phyloP scores from a whole-genome alignment of 768 basidiomycete species.

The Auricularia cornea region DNA sequence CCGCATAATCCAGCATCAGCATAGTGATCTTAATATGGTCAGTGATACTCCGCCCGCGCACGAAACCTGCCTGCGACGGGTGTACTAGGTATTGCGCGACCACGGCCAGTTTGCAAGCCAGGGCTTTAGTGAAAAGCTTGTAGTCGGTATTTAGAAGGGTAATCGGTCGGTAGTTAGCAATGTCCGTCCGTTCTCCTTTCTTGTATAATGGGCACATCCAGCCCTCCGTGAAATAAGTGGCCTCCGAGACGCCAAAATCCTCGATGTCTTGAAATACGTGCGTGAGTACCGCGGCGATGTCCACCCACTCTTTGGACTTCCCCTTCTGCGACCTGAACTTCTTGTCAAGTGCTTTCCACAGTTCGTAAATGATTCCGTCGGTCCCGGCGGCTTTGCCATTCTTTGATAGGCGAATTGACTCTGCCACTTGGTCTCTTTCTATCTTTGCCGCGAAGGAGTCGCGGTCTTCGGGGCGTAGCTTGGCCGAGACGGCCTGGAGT shows the following conservation, averaged over 20 bases:
- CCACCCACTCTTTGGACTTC: too few species aligned
- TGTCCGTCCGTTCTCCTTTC: neutral
- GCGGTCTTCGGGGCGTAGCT: too few species aligned
- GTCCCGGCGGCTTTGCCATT: too few species aligned
- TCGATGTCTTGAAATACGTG: too few species aligned
- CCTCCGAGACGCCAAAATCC: too few species aligned
- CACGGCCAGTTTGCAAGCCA: slow-evolving; percentile 3
- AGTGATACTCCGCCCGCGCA: slow-evolving; percentile 9
- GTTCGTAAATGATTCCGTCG: slow-evolving; percentile 5
- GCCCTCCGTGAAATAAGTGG: neutral
- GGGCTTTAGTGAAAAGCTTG: slow-evolving; percentile 13
- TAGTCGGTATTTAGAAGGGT: slow-evolving; percentile 16
- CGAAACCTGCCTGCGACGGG: slow-evolving; percentile 14
- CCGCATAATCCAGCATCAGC: slow-evolving; percentile 8
- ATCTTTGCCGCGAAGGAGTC: too few species aligned
- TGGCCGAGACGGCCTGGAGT: too few species aligned
- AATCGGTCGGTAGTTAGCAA: slow-evolving; percentile 16
- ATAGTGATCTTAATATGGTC: slow-evolving; percentile 10
- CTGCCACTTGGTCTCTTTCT: too few species aligned
- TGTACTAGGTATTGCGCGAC: neutral
- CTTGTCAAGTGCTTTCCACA: too few species aligned
- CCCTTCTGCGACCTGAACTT: too few species aligned
- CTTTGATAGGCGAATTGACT: too few species aligned
- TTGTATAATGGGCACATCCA: slow-evolving; percentile 8
- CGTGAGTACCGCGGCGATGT: too few species aligned